Evolutionary conservation across 2,329 filamentous ascomycete genomes (phyloP).

Genomic region (Fusarium staphyleae): DNA sequence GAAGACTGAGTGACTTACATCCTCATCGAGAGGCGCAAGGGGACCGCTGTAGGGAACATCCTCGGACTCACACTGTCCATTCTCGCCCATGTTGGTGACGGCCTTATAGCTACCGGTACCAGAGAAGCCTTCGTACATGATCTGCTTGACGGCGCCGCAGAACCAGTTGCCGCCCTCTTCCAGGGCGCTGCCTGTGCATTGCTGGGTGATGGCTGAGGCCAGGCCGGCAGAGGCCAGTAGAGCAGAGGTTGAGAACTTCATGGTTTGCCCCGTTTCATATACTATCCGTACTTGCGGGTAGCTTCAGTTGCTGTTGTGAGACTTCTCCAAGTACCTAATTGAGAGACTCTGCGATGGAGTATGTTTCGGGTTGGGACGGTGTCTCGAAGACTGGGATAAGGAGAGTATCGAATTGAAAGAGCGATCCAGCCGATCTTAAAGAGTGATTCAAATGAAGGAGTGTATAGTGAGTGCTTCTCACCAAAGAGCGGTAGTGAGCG

Average conservation of each 20-base stretch:
- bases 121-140: conserved; percentile 71
- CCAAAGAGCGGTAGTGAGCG: conserved; percentile 23
- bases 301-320: conserved; percentile 1
- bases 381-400: conserved; percentile 17
- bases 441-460: conserved; percentile 34
- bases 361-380: conserved; percentile 18
- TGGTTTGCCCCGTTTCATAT: conserved; percentile 22
- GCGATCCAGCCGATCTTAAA: conserved; percentile 24
- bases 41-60: conserved; percentile 63
- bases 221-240: conserved; percentile 43
- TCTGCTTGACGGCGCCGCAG: conserved; percentile 68
- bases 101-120: conserved; percentile 68
- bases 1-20: conserved; percentile 58
- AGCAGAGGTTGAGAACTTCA: conserved; percentile 43
- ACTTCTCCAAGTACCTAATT: conserved; percentile 1
- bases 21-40: conserved; percentile 72
- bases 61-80: conserved; percentile 61
- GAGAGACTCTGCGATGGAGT: conserved; percentile 1
- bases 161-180: conserved; percentile 67
- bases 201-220: conserved; percentile 44
- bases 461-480: conserved; percentile 19
- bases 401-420: conserved; percentile 20
- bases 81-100: conserved; percentile 65
- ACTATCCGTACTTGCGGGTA: not conserved
- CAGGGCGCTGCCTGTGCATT: conserved; percentile 46